A percentile compares a stretch with the other conserved stretches of the same genome.
phyloP scores from a whole-genome alignment of 345 rosid species.

The Hypericum perforatum region DNA sequence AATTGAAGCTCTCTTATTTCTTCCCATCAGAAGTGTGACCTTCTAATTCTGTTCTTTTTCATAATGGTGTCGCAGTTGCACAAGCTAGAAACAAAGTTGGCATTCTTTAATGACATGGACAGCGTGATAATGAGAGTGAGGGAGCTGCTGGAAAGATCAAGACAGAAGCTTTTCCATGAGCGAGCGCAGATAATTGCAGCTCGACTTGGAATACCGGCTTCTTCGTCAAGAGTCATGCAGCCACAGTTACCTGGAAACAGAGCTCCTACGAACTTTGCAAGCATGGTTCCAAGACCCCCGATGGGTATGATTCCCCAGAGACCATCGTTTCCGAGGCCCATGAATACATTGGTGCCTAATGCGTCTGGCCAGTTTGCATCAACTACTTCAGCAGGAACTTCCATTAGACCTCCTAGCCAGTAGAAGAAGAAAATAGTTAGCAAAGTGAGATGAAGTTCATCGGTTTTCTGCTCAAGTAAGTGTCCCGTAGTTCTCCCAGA shows the following conservation, averaged over 20 bases:
- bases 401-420: constrained; percentile 38
- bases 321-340: constrained; percentile 59
- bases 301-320: constrained; percentile 49
- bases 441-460: constrained; percentile 9
- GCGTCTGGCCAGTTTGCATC: constrained; percentile 35
- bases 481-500: too few species aligned
- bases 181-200: constrained; percentile 90
- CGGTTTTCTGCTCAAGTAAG: constrained; percentile 2
- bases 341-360: constrained; percentile 36
- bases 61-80: constrained; percentile 39
- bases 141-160: constrained; percentile 89
- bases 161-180: constrained; percentile 81
- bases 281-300: constrained; percentile 56
- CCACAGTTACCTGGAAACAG: constrained; percentile 57
- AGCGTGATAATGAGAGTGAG: constrained; percentile 48
- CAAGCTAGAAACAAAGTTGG: constrained; percentile 75
- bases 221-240: constrained; percentile 50
- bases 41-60: constrained; percentile 6
- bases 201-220: constrained; percentile 58
- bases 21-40: constrained; percentile 1
- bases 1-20: background rate
- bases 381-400: constrained; percentile 38
- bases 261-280: constrained; percentile 49
- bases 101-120: constrained; percentile 77
- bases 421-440: constrained; percentile 23